These are phyloP conservation scores for Baorangia bicolor DNA, from an alignment of 768 basidiomycete genomes.

Conservation along the genomic window DNA sequence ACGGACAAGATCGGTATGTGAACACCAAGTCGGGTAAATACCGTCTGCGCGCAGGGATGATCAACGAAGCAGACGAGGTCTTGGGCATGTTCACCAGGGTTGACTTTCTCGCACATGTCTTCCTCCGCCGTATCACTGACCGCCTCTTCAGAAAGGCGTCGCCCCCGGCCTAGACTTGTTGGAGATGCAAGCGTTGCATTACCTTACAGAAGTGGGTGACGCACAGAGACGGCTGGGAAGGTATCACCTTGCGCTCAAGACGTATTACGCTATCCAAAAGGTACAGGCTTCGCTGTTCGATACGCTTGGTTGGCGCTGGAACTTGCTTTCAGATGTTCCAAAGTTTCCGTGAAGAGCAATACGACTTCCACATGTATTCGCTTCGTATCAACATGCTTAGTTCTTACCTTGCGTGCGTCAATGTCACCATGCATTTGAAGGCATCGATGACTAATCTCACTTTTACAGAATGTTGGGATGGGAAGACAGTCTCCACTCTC, in stretches of 20 bases:
- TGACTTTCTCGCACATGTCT: conserved; percentile 15
- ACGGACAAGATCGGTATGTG: conserved; percentile 92
- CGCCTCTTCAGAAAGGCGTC: conserved; percentile 77
- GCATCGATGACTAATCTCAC: background rate
- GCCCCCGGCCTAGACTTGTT: conserved; percentile 78
- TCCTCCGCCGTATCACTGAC: conserved; percentile 5
- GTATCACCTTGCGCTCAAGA: conserved; percentile 79
- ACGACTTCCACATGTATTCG: conserved; percentile 96
- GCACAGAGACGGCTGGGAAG: conserved; percentile 64
- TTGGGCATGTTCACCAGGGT: conserved; percentile 93
- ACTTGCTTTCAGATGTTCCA: conserved; percentile 60
- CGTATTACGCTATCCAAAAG: conserved; percentile 73
- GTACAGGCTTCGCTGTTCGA: conserved; percentile 38
- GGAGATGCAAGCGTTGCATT: conserved; percentile 94
- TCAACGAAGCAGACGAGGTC: conserved; percentile 70
- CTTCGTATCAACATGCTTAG: conserved; percentile 85
- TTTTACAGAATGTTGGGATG: conserved; percentile 66
- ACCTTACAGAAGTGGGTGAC: conserved; percentile 79
- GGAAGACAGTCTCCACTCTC: conserved; percentile 77
- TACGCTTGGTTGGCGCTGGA: conserved; percentile 4
- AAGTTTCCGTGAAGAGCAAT: conserved; percentile 92
- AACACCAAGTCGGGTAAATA: conserved; percentile 96
- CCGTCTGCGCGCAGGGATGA: conserved; percentile 74
- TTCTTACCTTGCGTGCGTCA: conserved; percentile 76
- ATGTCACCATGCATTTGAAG: background rate